Percentiles rank a stretch among this genome's conserved stretches.
phyloP scores from a whole-genome alignment of 805 yeast species.

The Candida ulmi region DNA sequence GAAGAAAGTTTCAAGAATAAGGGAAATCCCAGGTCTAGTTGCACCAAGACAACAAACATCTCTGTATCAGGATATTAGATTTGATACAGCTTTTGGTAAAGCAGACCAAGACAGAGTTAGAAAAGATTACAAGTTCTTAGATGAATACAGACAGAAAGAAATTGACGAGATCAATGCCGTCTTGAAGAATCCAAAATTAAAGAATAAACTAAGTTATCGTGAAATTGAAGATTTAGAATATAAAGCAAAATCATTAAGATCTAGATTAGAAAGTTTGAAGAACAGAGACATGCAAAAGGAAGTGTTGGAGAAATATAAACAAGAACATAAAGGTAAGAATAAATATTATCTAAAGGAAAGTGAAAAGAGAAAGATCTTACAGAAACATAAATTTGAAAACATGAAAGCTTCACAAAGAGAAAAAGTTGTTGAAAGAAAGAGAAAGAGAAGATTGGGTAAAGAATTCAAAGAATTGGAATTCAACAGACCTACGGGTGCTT shows the following conservation, averaged over 20 bases:
- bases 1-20: slow-evolving; percentile 57
- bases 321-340: slow-evolving; percentile 43
- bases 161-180: slow-evolving; percentile 51
- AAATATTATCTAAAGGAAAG: slow-evolving; percentile 58
- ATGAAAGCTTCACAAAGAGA: slow-evolving; percentile 71
- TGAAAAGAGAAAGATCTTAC: slow-evolving; percentile 68
- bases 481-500: slow-evolving; percentile 22
- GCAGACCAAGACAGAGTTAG: slow-evolving; percentile 66
- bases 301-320: slow-evolving; percentile 52
- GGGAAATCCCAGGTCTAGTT: slow-evolving; percentile 70
- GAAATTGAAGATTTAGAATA: slow-evolving; percentile 51
- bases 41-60: slow-evolving; percentile 30
- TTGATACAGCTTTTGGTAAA: slow-evolving; percentile 85
- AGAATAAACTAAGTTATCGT: slow-evolving; percentile 30
- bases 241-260: slow-evolving; percentile 56
- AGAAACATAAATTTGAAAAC: slow-evolving; percentile 69
- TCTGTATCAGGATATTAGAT: slow-evolving; percentile 76
- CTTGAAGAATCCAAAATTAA: slow-evolving; percentile 47
- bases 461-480: slow-evolving; percentile 56
- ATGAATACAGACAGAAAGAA: slow-evolving; percentile 78
- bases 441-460: slow-evolving; percentile 78
- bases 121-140: slow-evolving; percentile 77
- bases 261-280: slow-evolving; percentile 61
- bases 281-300: slow-evolving; percentile 70
- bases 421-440: slow-evolving; percentile 80